phyloP scores from a whole-genome alignment of 2,329 filamentous ascomycete species.

The Neonectria sp. region DNA sequence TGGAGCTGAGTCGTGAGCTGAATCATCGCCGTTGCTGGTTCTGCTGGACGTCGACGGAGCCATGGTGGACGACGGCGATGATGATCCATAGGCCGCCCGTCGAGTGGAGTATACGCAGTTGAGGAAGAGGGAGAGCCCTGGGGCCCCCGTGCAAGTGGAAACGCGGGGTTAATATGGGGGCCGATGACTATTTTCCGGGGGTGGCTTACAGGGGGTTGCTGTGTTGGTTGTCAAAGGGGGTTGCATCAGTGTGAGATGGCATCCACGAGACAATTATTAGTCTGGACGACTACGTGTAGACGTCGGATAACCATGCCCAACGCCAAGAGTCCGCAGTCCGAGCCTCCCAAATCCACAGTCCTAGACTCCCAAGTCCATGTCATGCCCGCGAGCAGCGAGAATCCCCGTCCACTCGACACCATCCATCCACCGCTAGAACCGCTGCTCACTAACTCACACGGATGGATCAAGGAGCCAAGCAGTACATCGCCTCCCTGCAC shows the following conservation, averaged over 20 bases:
- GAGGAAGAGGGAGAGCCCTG: slow-evolving; percentile 1
- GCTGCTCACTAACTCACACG: not conserved
- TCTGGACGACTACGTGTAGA: not conserved
- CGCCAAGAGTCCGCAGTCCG: not conserved
- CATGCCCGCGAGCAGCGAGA: not conserved
- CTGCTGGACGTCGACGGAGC: slow-evolving; percentile 22
- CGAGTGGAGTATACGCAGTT: slow-evolving; percentile 11
- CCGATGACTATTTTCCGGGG: slow-evolving; percentile 5
- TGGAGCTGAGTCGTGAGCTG: slow-evolving; percentile 10
- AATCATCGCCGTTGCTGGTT: slow-evolving; percentile 28
- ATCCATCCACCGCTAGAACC: not conserved
- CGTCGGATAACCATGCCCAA: not conserved
- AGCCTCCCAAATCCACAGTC: not conserved
- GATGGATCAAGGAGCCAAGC: slow-evolving; percentile 27
- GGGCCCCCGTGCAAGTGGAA: not conserved
- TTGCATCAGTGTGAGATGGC: not conserved
- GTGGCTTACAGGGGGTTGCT: not conserved
- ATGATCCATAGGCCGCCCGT: slow-evolving; percentile 9
- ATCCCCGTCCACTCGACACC: too few species aligned
- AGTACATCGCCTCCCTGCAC: slow-evolving; percentile 28
- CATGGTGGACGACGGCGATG: slow-evolving; percentile 26
- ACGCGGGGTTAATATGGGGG: slow-evolving; percentile 28
- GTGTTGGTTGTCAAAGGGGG: not conserved
- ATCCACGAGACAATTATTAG: not conserved
- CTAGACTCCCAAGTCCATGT: not conserved